Evolutionary conservation across 1,139 yeast genomes (phyloP).

Genomic region (Komagataea norvegica): DNA sequence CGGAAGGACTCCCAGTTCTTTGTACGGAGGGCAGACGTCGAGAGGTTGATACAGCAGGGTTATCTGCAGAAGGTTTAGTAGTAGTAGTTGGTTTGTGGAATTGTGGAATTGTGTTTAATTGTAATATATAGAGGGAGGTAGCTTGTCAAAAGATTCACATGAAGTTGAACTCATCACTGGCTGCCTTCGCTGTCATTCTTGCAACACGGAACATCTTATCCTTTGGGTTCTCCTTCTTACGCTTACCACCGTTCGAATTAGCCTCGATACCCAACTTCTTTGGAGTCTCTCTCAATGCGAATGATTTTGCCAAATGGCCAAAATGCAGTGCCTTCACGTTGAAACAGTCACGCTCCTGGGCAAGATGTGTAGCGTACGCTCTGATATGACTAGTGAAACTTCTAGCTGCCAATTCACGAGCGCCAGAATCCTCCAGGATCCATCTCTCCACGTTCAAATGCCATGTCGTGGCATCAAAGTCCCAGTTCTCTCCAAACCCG

Average conservation of each 20-base stretch:
- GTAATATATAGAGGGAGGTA: too few species aligned
- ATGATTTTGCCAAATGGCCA: conserved; percentile 93
- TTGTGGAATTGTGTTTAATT: too few species aligned
- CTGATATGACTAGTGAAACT: conserved; percentile 87
- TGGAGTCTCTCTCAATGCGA: conserved; percentile 93
- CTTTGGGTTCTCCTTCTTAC: conserved; percentile 54
- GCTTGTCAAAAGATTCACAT: too few species aligned
- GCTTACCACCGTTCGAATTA: conserved; percentile 25
- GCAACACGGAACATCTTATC: conserved; percentile 79
- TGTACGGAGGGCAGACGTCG: conserved; percentile 91
- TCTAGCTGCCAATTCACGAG: conserved; percentile 59
- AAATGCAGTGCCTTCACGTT: conserved; percentile 78
- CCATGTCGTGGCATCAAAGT: conserved; percentile 93
- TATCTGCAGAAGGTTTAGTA: conserved; percentile 67
- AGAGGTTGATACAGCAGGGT: conserved; percentile 90
- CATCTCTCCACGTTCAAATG: conserved; percentile 87
- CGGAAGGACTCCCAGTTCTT: conserved; percentile 96
- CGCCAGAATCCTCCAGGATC: conserved; percentile 62
- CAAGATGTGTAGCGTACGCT: conserved; percentile 94
- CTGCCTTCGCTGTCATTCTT: conserved; percentile 56
- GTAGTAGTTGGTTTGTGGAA: too few species aligned
- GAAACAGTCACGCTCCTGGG: conserved; percentile 72
- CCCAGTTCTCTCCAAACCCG: conserved; percentile 67
- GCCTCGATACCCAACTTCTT: conserved; percentile 54
- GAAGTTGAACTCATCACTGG: conserved; percentile 72